Evolutionary conservation across 1,139 yeast species (phyloP), one percentile per base, ranked within the genome.

Genomic region (Debaryomyces psychrophilus): DNA sequence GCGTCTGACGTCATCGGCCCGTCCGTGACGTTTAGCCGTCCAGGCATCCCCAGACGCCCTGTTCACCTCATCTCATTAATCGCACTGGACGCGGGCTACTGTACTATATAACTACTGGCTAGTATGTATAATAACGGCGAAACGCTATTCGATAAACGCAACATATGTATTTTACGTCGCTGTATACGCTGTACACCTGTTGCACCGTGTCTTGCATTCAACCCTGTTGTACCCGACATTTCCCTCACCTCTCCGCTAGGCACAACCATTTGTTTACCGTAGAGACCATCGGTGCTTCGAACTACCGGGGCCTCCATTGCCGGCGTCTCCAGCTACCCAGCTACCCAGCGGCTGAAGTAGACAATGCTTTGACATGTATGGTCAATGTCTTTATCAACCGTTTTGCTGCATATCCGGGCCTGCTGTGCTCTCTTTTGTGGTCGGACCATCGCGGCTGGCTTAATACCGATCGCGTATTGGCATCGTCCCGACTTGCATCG

Each of bases 91-190:
- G 14, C 27, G 28, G 35, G 41, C 41, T 29, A 17, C 12, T 26
- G 25, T 37, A 37, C 23, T 27, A 18, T 37, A 28, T 17, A 37
- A 11, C 25, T 26, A 14, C 37, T 22, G 29, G 28, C 37, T 38
- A 38, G 11, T 29, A 28, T 38, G 28, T 29, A 37, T 37, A 38
- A 38, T 38, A 38, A 38, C 17, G 41, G 28, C 26, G 41, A 15
- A 18, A 38, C 23, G 40, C 26, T 38, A 28, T 29, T 25, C 23
- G 26, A 37, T 26, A 26, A 15, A 37, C 26, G 40, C 15, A 37
- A 8, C 23, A 23, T 36, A 36, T 11, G 12, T 29, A 18, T 29
- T 14, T 15, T 14, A 5, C 8, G 3, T 6, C 11, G 18, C 20
- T 29, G 33, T 15, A 29, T 15, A 8, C 33, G 15, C 17, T 8